phyloP scores from a whole-genome alignment of 768 basidiomycete genomes.

The Leccinum olivaceopallidum region DNA sequence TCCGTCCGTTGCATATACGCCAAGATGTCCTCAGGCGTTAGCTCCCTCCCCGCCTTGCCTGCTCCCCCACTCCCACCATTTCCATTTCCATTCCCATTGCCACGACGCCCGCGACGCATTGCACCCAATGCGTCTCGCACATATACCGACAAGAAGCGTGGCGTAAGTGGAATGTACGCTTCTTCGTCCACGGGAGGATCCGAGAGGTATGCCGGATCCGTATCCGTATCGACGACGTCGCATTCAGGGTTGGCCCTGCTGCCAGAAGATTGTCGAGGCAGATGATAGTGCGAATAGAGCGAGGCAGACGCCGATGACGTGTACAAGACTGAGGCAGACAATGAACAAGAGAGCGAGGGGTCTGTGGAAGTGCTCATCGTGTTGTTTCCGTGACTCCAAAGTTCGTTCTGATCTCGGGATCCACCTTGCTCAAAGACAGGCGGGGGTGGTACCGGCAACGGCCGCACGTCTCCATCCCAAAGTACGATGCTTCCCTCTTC shows the following conservation, averaged over 20 bases:
- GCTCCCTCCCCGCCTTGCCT: slow-evolving; percentile 4
- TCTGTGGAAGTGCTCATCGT: slow-evolving; percentile 23
- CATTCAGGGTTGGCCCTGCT: too few relatives aligned
- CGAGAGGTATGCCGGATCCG: slow-evolving; percentile 48
- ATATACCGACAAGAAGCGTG: slow-evolving; percentile 46
- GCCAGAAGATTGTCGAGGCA: slow-evolving; percentile 13
- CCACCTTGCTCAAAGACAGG: neutral
- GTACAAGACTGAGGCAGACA: slow-evolving; percentile 31
- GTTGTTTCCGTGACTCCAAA: slow-evolving; percentile 49
- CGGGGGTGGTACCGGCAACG: slow-evolving; percentile 27
- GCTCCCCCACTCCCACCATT: slow-evolving; percentile 12
- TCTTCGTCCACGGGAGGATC: slow-evolving; percentile 59
- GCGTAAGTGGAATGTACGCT: slow-evolving; percentile 62
- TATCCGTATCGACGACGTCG: slow-evolving; percentile 36
- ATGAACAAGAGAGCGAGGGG: slow-evolving; percentile 20
- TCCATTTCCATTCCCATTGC: neutral
- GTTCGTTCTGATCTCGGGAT: slow-evolving; percentile 18
- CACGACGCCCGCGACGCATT: slow-evolving; percentile 24
- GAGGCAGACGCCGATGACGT: slow-evolving; percentile 20
- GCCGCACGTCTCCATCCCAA: slow-evolving; percentile 64
- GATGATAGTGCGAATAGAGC: slow-evolving; percentile 29
- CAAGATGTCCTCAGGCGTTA: slow-evolving; percentile 48
- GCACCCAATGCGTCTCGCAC: slow-evolving; percentile 48
- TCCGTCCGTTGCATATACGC: slow-evolving; percentile 48
- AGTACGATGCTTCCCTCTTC: slow-evolving; percentile 74